A percentile compares a stretch with the other conserved stretches of the same genome.
Evolutionary conservation across 805 yeast species (phyloP).

Genomic region (Nakazawaea wickerhamii): DNA sequence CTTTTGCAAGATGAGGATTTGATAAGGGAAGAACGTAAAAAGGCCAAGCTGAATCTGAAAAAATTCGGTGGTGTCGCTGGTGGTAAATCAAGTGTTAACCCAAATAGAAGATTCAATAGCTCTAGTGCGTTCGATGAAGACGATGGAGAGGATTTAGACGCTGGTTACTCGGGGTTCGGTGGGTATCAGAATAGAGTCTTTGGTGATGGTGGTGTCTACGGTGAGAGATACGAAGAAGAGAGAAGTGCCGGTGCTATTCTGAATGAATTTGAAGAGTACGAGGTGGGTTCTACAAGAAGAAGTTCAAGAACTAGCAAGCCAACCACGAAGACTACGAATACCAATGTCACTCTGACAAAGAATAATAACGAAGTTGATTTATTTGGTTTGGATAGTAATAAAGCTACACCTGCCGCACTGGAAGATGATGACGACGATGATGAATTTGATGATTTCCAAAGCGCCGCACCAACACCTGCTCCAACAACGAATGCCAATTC

Average conservation of each 20-base stretch:
- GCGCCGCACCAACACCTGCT: conserved; percentile 43
- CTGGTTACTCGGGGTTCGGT: conserved; percentile 11
- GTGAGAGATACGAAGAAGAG: conserved; percentile 57
- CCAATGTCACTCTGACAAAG: conserved; percentile 36
- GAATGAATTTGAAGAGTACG: conserved; percentile 54
- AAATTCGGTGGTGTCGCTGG: conserved; percentile 81
- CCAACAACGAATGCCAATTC: conserved; percentile 20
- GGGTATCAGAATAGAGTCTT: conserved; percentile 46
- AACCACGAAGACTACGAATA: conserved; percentile 32
- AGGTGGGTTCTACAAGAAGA: conserved; percentile 32
- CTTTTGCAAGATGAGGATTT: conserved; percentile 71
- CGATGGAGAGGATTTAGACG: conserved; percentile 43
- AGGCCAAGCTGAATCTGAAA: conserved; percentile 80
- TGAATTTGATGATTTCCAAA: conserved; percentile 78
- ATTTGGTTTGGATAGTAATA: conserved; percentile 37
- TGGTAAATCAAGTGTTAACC: conserved; percentile 36
- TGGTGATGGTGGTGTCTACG: conserved; percentile 70
- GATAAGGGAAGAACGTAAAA: conserved; percentile 81
- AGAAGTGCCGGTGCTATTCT: conserved; percentile 35
- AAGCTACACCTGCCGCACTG: conserved; percentile 18
- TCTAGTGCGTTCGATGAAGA: conserved; percentile 35
- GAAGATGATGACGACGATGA: conserved; percentile 53
- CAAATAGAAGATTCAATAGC: conserved; percentile 23
- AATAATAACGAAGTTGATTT: conserved; percentile 38
- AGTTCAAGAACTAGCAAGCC: conserved; percentile 26